Base-by-base conservation (phyloP, 495 filamentous ascomycete genomes). In the Penicillium dipodomyicola region DNA sequence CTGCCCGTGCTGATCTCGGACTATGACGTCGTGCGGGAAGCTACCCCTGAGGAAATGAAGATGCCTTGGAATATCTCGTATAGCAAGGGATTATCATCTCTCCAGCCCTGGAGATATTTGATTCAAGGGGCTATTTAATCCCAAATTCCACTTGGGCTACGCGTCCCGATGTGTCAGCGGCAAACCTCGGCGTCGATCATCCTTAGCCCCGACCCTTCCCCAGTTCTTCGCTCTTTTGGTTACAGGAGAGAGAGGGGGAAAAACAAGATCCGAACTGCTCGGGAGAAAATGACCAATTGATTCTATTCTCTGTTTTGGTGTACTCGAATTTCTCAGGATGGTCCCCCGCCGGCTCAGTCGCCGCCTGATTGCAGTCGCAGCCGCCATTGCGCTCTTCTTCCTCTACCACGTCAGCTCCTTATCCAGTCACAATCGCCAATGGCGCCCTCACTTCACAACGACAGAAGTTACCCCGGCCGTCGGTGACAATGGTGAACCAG, bases 401-500 rank as follows among this genome's bases (percentile, higher is more conserved):
- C 57, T 74, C 37, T 70, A 72, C 60, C 63, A 73, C 56, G 47
- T 76, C 57, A 57, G 60, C 63, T 59, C 59, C 33, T 49, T 72
- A 58, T 63, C 60, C 39, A 43, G 17, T 44, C 12, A 42, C 52
- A 9, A 49, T 52, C 39, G 42, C 25, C 23, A 37, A 12, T 54
- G 52, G 52, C 43, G 23, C 12, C 46, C 58, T 30, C 48, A 35
- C 50, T 58, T 57, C 55, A 47, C 54, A 45, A 43, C 39, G 20
- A 25, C 40, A 32, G 48, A 32, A 9, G 25, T 11, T 30, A 37
- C 48, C 58, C 40, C 64, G 44, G 50, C 54, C 17, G 43, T 44
- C 25, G 41, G 60, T 15, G 35, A 56, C 32, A 48, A 25, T 32
- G 60, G 53, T 50, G 62, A 58, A 52, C 60, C 59, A 25, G 27